phyloP scores from a whole-genome alignment of 805 yeast genomes.

The Kuraishia molischiana region DNA sequence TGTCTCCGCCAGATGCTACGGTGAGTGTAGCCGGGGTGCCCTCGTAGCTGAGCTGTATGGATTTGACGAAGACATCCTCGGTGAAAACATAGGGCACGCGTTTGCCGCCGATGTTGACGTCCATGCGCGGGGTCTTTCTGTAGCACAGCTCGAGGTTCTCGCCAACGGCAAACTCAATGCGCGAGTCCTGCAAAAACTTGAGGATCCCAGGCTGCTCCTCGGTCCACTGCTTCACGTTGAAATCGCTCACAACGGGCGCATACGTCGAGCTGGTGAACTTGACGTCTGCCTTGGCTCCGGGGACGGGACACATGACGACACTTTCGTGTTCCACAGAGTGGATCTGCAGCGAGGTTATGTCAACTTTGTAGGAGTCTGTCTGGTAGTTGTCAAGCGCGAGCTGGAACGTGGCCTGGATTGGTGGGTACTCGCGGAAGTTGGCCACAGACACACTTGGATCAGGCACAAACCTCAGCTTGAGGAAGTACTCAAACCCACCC shows the following conservation, averaged over 20 bases:
- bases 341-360: slow-evolving; percentile 1
- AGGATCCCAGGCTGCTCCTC: slow-evolving; percentile 8
- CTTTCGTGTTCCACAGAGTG: slow-evolving; percentile 14
- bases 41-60: slow-evolving; percentile 18
- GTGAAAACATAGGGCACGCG: slow-evolving; percentile 12
- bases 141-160: not conserved
- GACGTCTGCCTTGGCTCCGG: slow-evolving; percentile 16
- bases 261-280: slow-evolving; percentile 19
- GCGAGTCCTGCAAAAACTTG: slow-evolving; percentile 1
- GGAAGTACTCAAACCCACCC: slow-evolving; percentile 12
- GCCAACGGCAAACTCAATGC: not conserved
- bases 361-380: not conserved
- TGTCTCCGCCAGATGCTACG: slow-evolving; percentile 14
- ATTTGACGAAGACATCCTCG: slow-evolving; percentile 12
- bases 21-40: slow-evolving; percentile 16
- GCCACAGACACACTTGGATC: slow-evolving; percentile 17
- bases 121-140: not conserved
- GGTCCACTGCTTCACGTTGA: slow-evolving; percentile 6
- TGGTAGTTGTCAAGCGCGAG: slow-evolving; percentile 8
- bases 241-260: slow-evolving; percentile 10
- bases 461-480: slow-evolving; percentile 21
- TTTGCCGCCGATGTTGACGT: slow-evolving; percentile 1
- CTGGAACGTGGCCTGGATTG: slow-evolving; percentile 19
- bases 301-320: slow-evolving; percentile 14
- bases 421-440: slow-evolving; percentile 15